A percentile compares a stretch with the other conserved stretches of the same genome.
phyloP scores from a whole-genome alignment of 495 filamentous ascomycete genomes.

The Apiosordaria backusii region DNA sequence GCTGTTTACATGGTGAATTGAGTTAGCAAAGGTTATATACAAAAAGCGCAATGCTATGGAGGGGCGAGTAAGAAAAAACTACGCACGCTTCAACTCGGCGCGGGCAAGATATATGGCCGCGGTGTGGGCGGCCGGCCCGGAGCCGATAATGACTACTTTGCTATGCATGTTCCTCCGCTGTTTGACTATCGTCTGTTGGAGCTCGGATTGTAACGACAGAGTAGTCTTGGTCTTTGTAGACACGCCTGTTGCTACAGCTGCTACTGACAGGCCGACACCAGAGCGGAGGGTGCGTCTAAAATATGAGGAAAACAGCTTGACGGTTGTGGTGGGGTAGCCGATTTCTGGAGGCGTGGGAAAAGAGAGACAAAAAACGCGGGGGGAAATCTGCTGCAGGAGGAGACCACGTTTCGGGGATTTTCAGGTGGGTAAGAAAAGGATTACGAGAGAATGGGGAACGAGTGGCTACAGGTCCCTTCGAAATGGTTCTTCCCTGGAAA shows the following conservation, averaged over 20 bases:
- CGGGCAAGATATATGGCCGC: slow-evolving; percentile 93
- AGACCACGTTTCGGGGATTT: background rate
- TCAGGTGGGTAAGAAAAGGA: background rate
- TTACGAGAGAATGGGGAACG: slow-evolving; percentile 8
- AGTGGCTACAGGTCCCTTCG: slow-evolving; percentile 7
- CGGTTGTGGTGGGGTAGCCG: slow-evolving; percentile 28
- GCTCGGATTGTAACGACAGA: slow-evolving; percentile 51
- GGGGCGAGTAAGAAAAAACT: slow-evolving; percentile 1
- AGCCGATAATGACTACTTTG: slow-evolving; percentile 85
- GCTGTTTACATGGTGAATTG: slow-evolving; percentile 42
- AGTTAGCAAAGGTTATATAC: slow-evolving; percentile 11
- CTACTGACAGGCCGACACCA: slow-evolving; percentile 61
- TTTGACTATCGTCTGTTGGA: slow-evolving; percentile 39
- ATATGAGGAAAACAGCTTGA: slow-evolving; percentile 85
- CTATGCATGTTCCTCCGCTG: slow-evolving; percentile 62
- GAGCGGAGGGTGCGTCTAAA: slow-evolving; percentile 52
- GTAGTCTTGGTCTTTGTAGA: slow-evolving; percentile 53
- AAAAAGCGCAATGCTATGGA: background rate
- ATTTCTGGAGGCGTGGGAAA: slow-evolving; percentile 6
- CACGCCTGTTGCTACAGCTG: slow-evolving; percentile 56
- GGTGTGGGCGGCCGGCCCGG: slow-evolving; percentile 94
- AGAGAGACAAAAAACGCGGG: slow-evolving; percentile 5
- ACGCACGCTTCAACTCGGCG: slow-evolving; percentile 74
- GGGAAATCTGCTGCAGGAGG: background rate
- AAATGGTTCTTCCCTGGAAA: slow-evolving; percentile 5